Percentiles rank a stretch among this genome's conserved stretches.
These are phyloP conservation scores for Annona squamosa DNA, from an alignment of 164 flowering plant genomes.

Conservation along the genomic window DNA sequence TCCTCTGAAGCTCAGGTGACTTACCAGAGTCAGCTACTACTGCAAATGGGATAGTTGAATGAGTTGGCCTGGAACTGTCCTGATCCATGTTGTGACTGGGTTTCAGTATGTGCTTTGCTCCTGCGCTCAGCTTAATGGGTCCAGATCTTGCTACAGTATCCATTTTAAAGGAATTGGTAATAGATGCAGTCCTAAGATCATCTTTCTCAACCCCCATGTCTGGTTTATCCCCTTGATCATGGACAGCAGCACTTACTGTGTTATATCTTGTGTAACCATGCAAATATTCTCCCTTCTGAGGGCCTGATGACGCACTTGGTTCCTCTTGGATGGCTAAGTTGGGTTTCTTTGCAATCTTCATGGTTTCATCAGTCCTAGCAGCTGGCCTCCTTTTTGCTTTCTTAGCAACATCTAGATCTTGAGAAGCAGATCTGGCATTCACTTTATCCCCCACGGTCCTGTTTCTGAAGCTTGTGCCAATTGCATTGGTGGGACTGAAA, in stretches of 20 bases:
- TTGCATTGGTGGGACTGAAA: slow-evolving; percentile 13
- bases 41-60: slow-evolving; percentile 36
- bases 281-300: not conserved
- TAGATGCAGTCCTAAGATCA: slow-evolving; percentile 8
- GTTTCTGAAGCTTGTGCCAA: slow-evolving; percentile 14
- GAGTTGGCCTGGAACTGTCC: slow-evolving; percentile 28
- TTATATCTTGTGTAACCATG: slow-evolving; percentile 6
- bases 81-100: slow-evolving; percentile 32
- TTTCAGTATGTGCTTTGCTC: slow-evolving; percentile 55
- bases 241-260: slow-evolving; percentile 11
- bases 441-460: slow-evolving; percentile 17
- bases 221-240: slow-evolving; percentile 15
- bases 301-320: slow-evolving; percentile 11
- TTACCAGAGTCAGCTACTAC: slow-evolving; percentile 16
- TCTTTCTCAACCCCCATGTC: slow-evolving; percentile 13
- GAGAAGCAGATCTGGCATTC: slow-evolving; percentile 18
- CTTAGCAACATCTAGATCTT: slow-evolving; percentile 15
- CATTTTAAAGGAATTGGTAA: slow-evolving; percentile 12
- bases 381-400: slow-evolving; percentile 38
- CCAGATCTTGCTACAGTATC: slow-evolving; percentile 30
- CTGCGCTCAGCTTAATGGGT: slow-evolving; percentile 49
- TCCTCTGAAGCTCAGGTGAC: slow-evolving; percentile 27
- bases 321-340: slow-evolving; percentile 21
- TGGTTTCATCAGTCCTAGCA: slow-evolving; percentile 13
- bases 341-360: slow-evolving; percentile 24